These are phyloP conservation scores for Melanomma pulvis-pyrius DNA, from an alignment of 495 filamentous ascomycete species.

Conservation along the genomic window DNA sequence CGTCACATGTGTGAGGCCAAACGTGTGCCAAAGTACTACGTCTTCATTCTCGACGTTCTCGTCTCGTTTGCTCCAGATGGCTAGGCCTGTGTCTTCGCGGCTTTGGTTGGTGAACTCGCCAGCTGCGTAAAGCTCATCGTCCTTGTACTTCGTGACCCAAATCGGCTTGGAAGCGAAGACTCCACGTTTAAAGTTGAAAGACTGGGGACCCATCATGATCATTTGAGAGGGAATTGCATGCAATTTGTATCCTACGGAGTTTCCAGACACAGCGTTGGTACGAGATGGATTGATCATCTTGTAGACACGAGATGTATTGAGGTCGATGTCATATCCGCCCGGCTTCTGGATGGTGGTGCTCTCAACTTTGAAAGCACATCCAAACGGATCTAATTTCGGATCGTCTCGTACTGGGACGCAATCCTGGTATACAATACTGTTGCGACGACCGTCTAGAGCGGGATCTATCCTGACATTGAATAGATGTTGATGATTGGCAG, in stretches of 20 bases:
- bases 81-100: background rate
- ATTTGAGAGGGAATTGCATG: slow-evolving; percentile 32
- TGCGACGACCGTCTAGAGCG: slow-evolving; percentile 30
- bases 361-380: background rate
- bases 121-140: slow-evolving; percentile 33
- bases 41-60: slow-evolving; percentile 18
- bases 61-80: slow-evolving; percentile 19
- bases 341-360: slow-evolving; percentile 28
- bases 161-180: slow-evolving; percentile 36
- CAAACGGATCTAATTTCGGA: background rate
- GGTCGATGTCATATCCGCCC: slow-evolving; percentile 21
- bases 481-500: slow-evolving; percentile 39
- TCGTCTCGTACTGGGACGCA: slow-evolving; percentile 15
- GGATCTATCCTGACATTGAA: slow-evolving; percentile 39
- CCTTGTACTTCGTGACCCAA: slow-evolving; percentile 38
- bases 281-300: slow-evolving; percentile 32
- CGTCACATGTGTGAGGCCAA: slow-evolving; percentile 33
- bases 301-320: slow-evolving; percentile 30
- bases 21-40: slow-evolving; percentile 30
- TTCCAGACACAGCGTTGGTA: slow-evolving; percentile 31
- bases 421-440: slow-evolving; percentile 34
- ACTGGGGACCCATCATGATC: slow-evolving; percentile 17
- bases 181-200: slow-evolving; percentile 14
- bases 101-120: slow-evolving; percentile 37
- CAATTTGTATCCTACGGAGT: slow-evolving; percentile 42